Evolutionary conservation across 2,329 filamentous ascomycete species (phyloP).

Genomic region (Amauroascus niger): DNA sequence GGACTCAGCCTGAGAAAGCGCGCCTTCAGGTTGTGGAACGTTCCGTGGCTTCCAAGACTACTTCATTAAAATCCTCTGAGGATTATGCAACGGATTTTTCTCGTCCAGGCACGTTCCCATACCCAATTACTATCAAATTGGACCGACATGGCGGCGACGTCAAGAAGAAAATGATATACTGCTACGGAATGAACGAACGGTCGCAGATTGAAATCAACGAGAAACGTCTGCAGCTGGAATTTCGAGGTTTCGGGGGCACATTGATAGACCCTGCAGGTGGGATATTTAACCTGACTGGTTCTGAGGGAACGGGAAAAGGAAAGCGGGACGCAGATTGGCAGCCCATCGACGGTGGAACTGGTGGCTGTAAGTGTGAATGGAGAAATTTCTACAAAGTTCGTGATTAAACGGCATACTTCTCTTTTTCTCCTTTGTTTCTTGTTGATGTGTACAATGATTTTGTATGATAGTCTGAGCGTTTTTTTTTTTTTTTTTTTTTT

Average conservation of each 20-base stretch:
- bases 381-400: slow-evolving; percentile 40
- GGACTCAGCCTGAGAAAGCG: slow-evolving; percentile 40
- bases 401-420: background rate
- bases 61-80: slow-evolving; percentile 14
- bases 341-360: slow-evolving; percentile 48
- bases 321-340: slow-evolving; percentile 19
- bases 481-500: background rate
- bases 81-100: slow-evolving; percentile 39
- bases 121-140: slow-evolving; percentile 50
- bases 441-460: background rate
- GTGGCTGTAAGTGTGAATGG: slow-evolving; percentile 53
- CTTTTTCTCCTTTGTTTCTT: background rate
- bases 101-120: slow-evolving; percentile 50
- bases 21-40: slow-evolving; percentile 22
- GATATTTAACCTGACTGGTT: slow-evolving; percentile 29
- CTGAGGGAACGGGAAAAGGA: slow-evolving; percentile 8
- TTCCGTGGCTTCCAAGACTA: slow-evolving; percentile 3
- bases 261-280: slow-evolving; percentile 44
- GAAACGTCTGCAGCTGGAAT: slow-evolving; percentile 44
- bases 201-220: slow-evolving; percentile 37
- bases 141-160: slow-evolving; percentile 51
- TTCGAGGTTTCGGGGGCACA: slow-evolving; percentile 42
- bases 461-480: background rate
- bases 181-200: slow-evolving; percentile 46
- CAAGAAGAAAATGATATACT: slow-evolving; percentile 49